phyloP scores from a whole-genome alignment of 148 eudicot species.

The Amaranthus hypochondriacus region DNA sequence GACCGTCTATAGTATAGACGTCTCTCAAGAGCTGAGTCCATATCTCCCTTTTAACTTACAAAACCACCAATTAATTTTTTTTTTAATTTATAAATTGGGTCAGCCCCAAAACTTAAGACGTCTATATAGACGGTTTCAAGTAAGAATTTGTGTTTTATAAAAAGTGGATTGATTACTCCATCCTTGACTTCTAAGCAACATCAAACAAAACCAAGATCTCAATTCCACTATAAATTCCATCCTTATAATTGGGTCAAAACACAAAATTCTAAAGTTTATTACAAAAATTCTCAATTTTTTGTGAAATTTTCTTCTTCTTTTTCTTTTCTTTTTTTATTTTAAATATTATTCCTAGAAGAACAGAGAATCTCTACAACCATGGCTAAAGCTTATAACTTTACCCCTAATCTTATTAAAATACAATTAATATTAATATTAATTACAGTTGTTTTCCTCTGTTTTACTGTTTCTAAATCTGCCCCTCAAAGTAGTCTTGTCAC shows the following conservation, averaged over 20 bases:
- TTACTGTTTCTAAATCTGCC: constrained; percentile 43
- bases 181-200: constrained; percentile 25
- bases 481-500: constrained; percentile 64
- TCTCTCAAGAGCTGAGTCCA: no score
- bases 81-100: no score
- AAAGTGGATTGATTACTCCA: not conserved
- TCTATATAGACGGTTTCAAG: no score
- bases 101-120: no score
- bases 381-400: not conserved
- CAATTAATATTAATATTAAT: constrained; percentile 7
- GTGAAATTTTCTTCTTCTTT: not conserved
- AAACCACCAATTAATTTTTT: no score
- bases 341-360: not conserved
- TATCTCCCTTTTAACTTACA: no score
- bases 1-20: no score
- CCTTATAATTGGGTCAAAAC: constrained; percentile 8
- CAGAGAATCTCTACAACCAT: constrained; percentile 16
- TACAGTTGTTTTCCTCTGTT: constrained; percentile 13
- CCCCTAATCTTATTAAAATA: not conserved
- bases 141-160: no score
- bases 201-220: constrained; percentile 1
- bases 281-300: no score
- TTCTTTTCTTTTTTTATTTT: not conserved
- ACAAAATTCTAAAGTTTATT: not conserved
- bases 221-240: constrained; percentile 12